Percentiles rank a stretch among this genome's conserved stretches.
phyloP scores from a whole-genome alignment of 129 eudicot species.

The Chrysanthemum seticuspe region DNA sequence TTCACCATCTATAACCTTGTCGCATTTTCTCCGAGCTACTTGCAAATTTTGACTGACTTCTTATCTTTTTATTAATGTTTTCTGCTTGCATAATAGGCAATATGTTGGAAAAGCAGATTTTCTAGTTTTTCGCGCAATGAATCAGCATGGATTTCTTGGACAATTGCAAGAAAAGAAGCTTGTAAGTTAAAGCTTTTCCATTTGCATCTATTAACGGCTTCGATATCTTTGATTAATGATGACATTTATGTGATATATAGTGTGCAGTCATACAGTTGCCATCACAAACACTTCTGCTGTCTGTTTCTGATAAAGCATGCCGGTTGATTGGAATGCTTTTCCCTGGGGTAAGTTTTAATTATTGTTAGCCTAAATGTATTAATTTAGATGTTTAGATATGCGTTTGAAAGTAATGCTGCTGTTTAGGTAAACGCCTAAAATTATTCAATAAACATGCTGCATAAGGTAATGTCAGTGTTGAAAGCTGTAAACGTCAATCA shows the following conservation, averaged over 20 bases:
- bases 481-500: too few relatives aligned
- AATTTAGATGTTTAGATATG: too few relatives aligned
- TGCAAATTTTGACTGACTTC: background rate
- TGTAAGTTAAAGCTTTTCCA: conserved; percentile 46
- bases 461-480: too few relatives aligned
- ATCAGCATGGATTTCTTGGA: conserved; percentile 96
- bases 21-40: background rate
- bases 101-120: conserved; percentile 98
- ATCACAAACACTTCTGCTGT: conserved; percentile 87
- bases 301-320: conserved; percentile 95
- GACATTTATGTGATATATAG: conserved; percentile 32
- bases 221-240: conserved; percentile 1
- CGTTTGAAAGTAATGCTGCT: too few relatives aligned
- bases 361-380: background rate
- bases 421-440: too few relatives aligned
- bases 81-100: conserved; percentile 50
- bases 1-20: background rate
- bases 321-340: conserved; percentile 99
- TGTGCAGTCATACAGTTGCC: conserved; percentile 98
- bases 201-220: background rate
- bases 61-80: background rate
- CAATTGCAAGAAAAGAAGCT: conserved; percentile 99
- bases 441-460: too few relatives aligned
- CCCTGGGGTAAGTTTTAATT: conserved; percentile 64
- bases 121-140: conserved; percentile 97